Base-by-base conservation (phyloP, 129 eudicot genomes). In the Lactuca sativa region DNA sequence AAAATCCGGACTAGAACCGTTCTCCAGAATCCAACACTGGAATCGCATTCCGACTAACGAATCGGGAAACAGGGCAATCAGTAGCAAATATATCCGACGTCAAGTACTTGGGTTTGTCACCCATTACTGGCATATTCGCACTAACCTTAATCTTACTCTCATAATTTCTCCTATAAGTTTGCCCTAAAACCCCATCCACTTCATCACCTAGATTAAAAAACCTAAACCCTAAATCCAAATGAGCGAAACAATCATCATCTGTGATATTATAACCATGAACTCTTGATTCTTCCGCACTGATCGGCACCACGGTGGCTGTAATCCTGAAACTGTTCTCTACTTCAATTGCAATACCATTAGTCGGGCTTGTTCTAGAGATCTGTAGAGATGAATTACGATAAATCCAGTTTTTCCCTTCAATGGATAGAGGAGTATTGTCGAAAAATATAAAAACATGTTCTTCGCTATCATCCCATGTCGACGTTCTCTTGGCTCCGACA, bases 181-280 rank as follows among this genome's bases (percentile, higher is more conserved):
- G 86, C 33, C 86, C 86, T 6, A 82, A 41, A 56, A 82, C 64
- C 53, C 86, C 86, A 73, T 77, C 80, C 51, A 82, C 82, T 4
- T 0, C 51, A 17, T 77, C 82, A 61, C 65, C 77, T 0, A 82
- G 17, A 41, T 69, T 64, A 33, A 44, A 82, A 54, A 82, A 82
- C 76, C 49, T 82, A 64, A 82, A 82, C 60, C 78, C 77, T 3
- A 77, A 51, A 7, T 82, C 86, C 82, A 82, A 68, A 59, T 82
- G 82, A 3, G 86, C 82, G 37, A 77, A 82, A 36, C 80, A 82
- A 58, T 82, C 82, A 12, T 82, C 82, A 47, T 58, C 54, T 1
- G 70, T 69, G 5, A 82, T 82, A 43, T 69, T 60, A 68, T 82
- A 82, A 53, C 82, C 69, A 64, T 82, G 86, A 10, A 82, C 70